Evolutionary conservation across 169 alveolate genomes (phyloP).

Genomic region (Plasmodium knowlesi): DNA sequence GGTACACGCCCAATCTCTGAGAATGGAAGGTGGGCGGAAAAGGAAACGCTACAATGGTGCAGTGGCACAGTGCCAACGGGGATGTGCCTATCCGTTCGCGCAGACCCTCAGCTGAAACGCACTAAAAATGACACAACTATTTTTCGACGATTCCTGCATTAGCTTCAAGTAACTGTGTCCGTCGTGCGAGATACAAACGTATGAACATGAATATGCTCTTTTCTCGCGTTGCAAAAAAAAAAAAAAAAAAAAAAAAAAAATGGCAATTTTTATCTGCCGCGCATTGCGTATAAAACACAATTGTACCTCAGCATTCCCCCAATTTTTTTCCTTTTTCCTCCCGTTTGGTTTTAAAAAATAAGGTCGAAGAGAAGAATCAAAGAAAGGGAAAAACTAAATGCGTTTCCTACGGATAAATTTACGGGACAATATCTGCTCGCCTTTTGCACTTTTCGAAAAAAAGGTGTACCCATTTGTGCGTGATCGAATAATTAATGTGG

Average conservation of each 20-base stretch:
- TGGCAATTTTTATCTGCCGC: neutral
- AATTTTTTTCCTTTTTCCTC: neutral
- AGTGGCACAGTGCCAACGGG: neutral
- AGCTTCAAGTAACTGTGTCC: neutral
- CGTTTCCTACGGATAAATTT: neutral
- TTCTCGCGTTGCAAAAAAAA: neutral
- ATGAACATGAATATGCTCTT: neutral
- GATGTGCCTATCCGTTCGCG: neutral
- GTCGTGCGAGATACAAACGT: neutral
- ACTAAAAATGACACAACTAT: neutral
- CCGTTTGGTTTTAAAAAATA: no score
- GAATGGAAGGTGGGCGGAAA: neutral
- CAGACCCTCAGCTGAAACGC: neutral
- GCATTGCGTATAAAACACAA: neutral
- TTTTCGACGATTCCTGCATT: neutral
- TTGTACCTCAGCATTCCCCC: neutral
- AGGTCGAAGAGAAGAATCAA: neutral
- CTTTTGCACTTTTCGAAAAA: neutral
- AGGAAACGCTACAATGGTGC: neutral
- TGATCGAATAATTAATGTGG: neutral
- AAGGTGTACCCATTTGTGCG: neutral
- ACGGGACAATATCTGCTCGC: neutral
- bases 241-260: no score
- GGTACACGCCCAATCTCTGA: neutral
- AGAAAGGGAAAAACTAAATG: neutral